Evolutionary conservation across 192 early-diverging fungal genomes (phyloP), one percentile per base, ranked within the genome.

Genomic region (Umbelopsis vinacea): DNA sequence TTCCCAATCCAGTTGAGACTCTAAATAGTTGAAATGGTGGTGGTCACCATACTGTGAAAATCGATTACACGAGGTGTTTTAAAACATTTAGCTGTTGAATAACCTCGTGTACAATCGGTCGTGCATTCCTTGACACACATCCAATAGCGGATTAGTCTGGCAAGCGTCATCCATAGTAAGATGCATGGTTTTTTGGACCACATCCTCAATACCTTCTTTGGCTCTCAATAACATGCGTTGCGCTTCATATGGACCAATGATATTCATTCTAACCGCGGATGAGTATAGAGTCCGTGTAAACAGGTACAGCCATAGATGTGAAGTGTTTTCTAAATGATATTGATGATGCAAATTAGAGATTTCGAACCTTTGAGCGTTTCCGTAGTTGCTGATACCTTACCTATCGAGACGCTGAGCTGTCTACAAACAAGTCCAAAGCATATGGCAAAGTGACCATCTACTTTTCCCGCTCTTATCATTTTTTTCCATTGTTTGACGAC

Each of bases 271-370:
- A 24, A 98, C 91, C 7, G 94, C 94, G 0, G 94, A 90, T 1
- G 94, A 96, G 53, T 96, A 85, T 10, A 95, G 76, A n/a, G 92
- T 86, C 12, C 96, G 89, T n/a, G 90, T 87, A 84, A 94, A 94
- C 40, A 94, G 81, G 78, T 94, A 97, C 60, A 98, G 70, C 70
- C 88, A 92, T 43, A 97, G 83, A 70, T 91, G 89, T 71, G 88
- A 80, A 12, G 91, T 87, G 47, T 90, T 89, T 8, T 87, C 91
- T 92, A 63, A 24, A 24, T 43, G 4, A 71, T 37, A 35, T 21
- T 22, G 24, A 21, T 14, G 38, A 38, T 5, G 11, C 8, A 23
- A 14, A 38, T 33, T 47, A n/a, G 37, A 29, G 26, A 38, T 76
- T 6, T 29, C 68, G n/a, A 35, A 24, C 40, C 6, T 43, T 43